These are phyloP conservation scores for Erigeron canadensis DNA, from an alignment of 129 eudicot genomes.

Conservation along the genomic window DNA sequence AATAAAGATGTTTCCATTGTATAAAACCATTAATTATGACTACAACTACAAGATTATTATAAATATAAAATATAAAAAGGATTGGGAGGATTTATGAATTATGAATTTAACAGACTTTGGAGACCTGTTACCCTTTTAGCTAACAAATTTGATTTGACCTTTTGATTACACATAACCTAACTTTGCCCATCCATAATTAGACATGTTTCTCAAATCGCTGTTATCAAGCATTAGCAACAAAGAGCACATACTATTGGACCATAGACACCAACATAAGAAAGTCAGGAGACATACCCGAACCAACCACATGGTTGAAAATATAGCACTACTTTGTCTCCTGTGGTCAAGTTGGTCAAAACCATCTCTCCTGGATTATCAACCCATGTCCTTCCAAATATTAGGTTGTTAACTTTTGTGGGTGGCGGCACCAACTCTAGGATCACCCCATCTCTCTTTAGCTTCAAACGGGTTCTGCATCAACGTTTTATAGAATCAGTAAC, in stretches of 20 bases:
- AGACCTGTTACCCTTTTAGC: background rate
- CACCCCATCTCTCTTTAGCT: slow-evolving; percentile 69
- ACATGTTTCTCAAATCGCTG: background rate
- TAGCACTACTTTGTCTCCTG: slow-evolving; percentile 93
- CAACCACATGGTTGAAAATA: slow-evolving; percentile 98
- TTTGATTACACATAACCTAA: background rate
- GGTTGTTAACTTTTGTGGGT: slow-evolving; percentile 82
- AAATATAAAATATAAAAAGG: no score
- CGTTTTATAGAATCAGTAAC: background rate
- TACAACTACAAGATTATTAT: no score
- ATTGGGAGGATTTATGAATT: no score
- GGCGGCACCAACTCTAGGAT: slow-evolving; percentile 93
- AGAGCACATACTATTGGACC: slow-evolving; percentile 13
- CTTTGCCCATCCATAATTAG: background rate
- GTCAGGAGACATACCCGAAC: slow-evolving; percentile 65
- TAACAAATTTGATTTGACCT: background rate
- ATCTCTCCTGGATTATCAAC: slow-evolving; percentile 95
- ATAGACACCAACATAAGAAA: background rate
- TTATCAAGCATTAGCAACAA: slow-evolving; percentile 18
- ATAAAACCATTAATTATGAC: no score
- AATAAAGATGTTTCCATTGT: no score
- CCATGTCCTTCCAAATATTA: slow-evolving; percentile 97
- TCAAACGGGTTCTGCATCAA: slow-evolving; percentile 65
- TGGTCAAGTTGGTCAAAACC: slow-evolving; percentile 83
- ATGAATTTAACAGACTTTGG: no score